Evolutionary conservation across 2,329 filamentous ascomycete genomes (phyloP), one percentile per base, ranked within the genome.

Genomic region (Fusarium sp.): DNA sequence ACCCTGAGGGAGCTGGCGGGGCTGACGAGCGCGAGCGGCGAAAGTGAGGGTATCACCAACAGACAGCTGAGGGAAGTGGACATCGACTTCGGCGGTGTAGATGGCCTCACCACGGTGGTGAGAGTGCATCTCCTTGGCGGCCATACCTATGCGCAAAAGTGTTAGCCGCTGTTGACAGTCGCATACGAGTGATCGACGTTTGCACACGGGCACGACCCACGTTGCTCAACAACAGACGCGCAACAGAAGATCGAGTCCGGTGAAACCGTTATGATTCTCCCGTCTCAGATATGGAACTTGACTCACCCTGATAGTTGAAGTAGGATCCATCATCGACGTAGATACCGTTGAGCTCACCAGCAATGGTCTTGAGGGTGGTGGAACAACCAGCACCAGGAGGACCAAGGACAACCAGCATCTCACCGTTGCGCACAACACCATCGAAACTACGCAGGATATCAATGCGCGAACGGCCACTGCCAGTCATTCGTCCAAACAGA

Each of bases 81-180:
- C 92, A 80, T 97, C 95, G 39, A 94, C 92, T 82, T 97, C 94
- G 68, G 93, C 93, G 0, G 93, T 95, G 84, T 97, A 97, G 81
- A 97, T 95, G 71, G 93, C 93, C 83, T 97, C 94, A 74, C 94
- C 94, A 31, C 93, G 92, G 84, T 96, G 95, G 71, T 89, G 86
- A 13, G 89, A 90, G 83, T 93, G 90, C 93, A 97, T 96, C 80
- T 94, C 89, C 79, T 93, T 84, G 65, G 93, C 88, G 4, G 89
- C 85, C 78, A 94, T 88, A 75, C 92, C 90, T 88, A 69, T 67
- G 41, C 24, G 29, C 48, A 16, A 24, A 29, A 41, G 66, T 75
- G 65, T 82, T 67, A 70, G 62, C 73, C 29, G 50, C 45, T 56
- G 16, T 33, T 39, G 22, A n/a, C 45, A 18, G 20, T 31, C 10